These are phyloP conservation scores for Paecilomyces fulvus DNA, from an alignment of 2,329 filamentous ascomycete genomes.

Conservation along the genomic window DNA sequence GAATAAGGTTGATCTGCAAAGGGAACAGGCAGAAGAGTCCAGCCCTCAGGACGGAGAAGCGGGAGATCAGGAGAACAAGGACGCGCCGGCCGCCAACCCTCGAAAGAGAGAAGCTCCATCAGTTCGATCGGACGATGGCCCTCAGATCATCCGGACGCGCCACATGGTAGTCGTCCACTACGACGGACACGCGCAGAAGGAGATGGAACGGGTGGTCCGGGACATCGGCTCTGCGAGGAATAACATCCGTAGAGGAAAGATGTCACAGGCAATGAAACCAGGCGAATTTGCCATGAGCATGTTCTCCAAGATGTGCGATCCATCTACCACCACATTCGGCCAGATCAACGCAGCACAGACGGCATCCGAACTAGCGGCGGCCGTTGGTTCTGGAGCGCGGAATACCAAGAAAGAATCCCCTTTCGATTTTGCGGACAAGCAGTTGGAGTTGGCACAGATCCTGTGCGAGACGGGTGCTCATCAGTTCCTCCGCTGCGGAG, in stretches of 20 bases:
- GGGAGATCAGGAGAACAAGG: constrained; percentile 4
- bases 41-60: too few species aligned
- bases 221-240: constrained; percentile 74
- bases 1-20: background rate
- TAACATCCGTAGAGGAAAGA: constrained; percentile 76
- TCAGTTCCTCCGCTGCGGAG: constrained; percentile 78
- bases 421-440: constrained; percentile 68
- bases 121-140: constrained; percentile 21
- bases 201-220: constrained; percentile 74
- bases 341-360: background rate
- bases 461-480: constrained; percentile 82
- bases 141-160: constrained; percentile 56
- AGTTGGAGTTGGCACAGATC: constrained; percentile 68
- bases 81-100: constrained; percentile 15
- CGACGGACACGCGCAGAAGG: constrained; percentile 74
- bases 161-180: constrained; percentile 85
- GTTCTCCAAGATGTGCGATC: constrained; percentile 7
- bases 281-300: constrained; percentile 10
- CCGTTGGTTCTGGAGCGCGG: constrained; percentile 17
- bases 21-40: background rate
- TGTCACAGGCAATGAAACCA: constrained; percentile 31
- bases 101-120: constrained; percentile 29
- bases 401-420: constrained; percentile 53
- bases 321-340: background rate
- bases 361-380: background rate